phyloP scores from a whole-genome alignment of 1,139 yeast species.

The Yamadazyma dendronema region DNA sequence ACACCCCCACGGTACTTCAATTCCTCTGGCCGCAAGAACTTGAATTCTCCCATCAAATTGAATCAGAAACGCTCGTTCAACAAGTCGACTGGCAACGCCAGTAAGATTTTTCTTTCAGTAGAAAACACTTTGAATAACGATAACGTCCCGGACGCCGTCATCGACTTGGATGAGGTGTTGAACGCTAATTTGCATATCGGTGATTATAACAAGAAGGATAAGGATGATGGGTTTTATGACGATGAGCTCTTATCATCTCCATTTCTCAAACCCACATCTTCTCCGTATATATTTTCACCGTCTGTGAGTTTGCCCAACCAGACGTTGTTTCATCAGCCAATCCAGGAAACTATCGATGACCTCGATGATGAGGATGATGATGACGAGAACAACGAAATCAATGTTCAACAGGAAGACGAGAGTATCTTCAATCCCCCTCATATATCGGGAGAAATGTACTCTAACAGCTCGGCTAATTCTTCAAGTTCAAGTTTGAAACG shows the following conservation, averaged over 20 bases:
- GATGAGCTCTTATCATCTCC: slow-evolving; percentile 39
- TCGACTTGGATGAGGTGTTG: slow-evolving; percentile 60
- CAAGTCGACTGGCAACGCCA: slow-evolving; percentile 1
- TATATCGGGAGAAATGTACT: slow-evolving; percentile 23
- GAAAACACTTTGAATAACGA: slow-evolving; percentile 30
- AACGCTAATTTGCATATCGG: slow-evolving; percentile 39
- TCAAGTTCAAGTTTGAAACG: slow-evolving; percentile 34
- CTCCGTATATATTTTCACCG: slow-evolving; percentile 28
- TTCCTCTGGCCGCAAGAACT: slow-evolving; percentile 14
- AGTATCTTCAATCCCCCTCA: slow-evolving; percentile 25
- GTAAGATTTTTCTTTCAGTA: slow-evolving; percentile 32
- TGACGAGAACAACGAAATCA: slow-evolving; percentile 7
- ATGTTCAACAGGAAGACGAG: slow-evolving; percentile 15
- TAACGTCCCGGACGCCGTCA: slow-evolving; percentile 60
- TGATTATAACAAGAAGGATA: slow-evolving; percentile 26
- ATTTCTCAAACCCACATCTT: slow-evolving; percentile 23
- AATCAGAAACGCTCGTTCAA: slow-evolving; percentile 21
- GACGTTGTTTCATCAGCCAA: slow-evolving; percentile 32
- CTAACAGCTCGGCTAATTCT: slow-evolving; percentile 33
- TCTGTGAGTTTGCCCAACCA: slow-evolving; percentile 21
- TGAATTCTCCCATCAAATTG: slow-evolving; percentile 40
- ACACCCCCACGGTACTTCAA: slow-evolving; percentile 18
- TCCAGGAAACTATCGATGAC: slow-evolving; percentile 29
- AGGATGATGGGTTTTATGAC: slow-evolving; percentile 34
- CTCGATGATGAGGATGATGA: slow-evolving; percentile 27